Evolutionary conservation across 495 filamentous ascomycete species (phyloP), one percentile per base, ranked within the genome.

Genomic region (Amphirosellinia nigrospora): DNA sequence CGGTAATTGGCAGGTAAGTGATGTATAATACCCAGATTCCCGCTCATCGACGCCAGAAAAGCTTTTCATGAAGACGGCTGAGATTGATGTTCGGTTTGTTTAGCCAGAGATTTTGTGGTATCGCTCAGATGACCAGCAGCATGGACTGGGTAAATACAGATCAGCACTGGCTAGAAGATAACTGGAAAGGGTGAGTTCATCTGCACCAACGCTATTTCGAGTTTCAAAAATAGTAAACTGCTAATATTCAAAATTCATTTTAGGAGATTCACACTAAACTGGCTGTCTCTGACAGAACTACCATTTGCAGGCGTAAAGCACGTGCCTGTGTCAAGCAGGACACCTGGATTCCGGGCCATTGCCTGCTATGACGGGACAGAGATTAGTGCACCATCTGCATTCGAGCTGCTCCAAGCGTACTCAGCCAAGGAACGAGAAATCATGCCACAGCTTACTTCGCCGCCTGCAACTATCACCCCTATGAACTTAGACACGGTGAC

Each of bases 41-140:
- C 16, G 13, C 43, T 15, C 43, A 21, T 19, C 1, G 3, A 19
- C 19, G 1, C 43, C n/a, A 4, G 48, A 8, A 4, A 26, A 13
- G 48, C 4, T 13, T 39, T 8, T 26, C 2, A 61, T 3, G n/a
- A 21, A 61, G 23, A 0, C 23, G 9, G 21, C 32, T 1, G 3
- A 28, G 9, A 62, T 30, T 62, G 32, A 62, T 19, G 0, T 23
- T 60, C 3, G 8, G 19, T 32, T 23, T 9, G 11, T n/a, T 32
- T 10, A 62, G 59, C 13, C 59, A 62, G 13, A 62, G 59, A n/a
- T 62, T 62, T n/a, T 62, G 59, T 21, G 59, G 59, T 30, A 62
- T 62, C 26, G 59, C 59, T 9, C 59, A 62, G 26, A 62, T 62
- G 59, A 45, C 59, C 1, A 62, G 59, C 10, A 39, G 38, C 8